Base-by-base conservation (phyloP, 2,329 filamentous ascomycete genomes). In the Talaromyces verruculosus region DNA sequence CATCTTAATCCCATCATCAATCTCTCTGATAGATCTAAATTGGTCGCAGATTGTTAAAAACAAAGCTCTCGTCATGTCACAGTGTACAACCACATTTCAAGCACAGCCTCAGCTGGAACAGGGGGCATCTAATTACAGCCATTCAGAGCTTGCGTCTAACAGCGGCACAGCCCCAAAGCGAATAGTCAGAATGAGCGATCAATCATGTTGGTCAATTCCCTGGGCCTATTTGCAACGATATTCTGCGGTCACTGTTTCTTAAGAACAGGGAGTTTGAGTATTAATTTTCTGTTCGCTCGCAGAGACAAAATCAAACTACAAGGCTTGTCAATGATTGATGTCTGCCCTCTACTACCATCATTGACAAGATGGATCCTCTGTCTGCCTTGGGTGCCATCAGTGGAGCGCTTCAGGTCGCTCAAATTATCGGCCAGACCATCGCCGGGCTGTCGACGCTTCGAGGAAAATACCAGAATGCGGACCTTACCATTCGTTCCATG, bases 401-500 rank as follows among this genome's bases (percentile, higher is more conserved):
- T 10, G 76, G 76, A 28, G 75, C 72, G 2, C 66, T 78, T 39
- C 76, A 76, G 63, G 74, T 79, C 19, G 69, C 73, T 25, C 72
- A 74, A 64, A 70, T 74, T 35, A 77, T 79, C 55, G 71, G 71
- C 4, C 73, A 74, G 39, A 78, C 75, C 0, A 69, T 76, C 3
- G 68, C 72, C 39, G 74, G 74, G 17, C 70, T 80, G n/a, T 71
- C 70, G 7, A 68, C 74, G 37, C 70, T 79, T 7, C 70, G 70
- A 35, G 74, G 73, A 19, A 78, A 74, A 72, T 79, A 75, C 64
- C 67, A 69, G 25, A 73, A 77, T 66, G 76, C 78, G 45, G 77
- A 79, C 64, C 68, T 77, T 60, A 79, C 76, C 17, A 78, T 80
- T 49, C 71, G 71, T 41, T 74, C 74, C 28, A 73, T 80, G 43